Base-by-base conservation (phyloP, 2,329 filamentous ascomycete species). In the Huntiella omanensis region DNA sequence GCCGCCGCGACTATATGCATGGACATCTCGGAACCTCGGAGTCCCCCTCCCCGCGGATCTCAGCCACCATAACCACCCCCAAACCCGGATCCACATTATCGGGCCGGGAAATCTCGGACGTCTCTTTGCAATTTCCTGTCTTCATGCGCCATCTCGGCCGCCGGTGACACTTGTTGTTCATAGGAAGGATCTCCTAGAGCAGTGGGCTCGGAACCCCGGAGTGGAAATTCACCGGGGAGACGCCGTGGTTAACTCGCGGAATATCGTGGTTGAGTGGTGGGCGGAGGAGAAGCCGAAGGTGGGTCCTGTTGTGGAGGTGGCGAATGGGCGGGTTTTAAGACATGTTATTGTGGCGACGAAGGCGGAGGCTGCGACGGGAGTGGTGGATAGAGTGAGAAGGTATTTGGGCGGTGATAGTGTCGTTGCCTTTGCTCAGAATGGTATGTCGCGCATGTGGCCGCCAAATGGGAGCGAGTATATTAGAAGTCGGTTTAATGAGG, bases 371-470 rank as follows among this genome's bases (percentile, higher is more conserved):
- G 82, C 83, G 0, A 59, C 83, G n/a, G 63, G 69, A 1, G 79
- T 82, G 36, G 61, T 69, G 4, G 66, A 69, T 44, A 58, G 64
- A 13, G 60, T 94, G 11, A 64, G 71, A 5, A 61, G 71, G 1
- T 73, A 93, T 45, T 69, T 77, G 2, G 69, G 75, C 51, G 59
- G 63, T 3, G 60, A 68, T 3, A 83, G 78, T n/a, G 81, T 83
- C 0, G 73, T 95, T n/a, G 68, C 80, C 10, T 83, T 95, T 55
- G 64, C 84, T 17, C 87, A 95, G 55, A 94, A 94, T 55, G 88
- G 88, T 40, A 81, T 95, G 75, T 86, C 83, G 32, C 68, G 65
- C 52, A 58, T 73, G 12, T 75, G 71, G 71, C 70, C 70, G 17
- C 71, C 71, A 5, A 57, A 66, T 43, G 69, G 70, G 2, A 52